phyloP scores from a whole-genome alignment of 2,329 filamentous ascomycete species.

The Penicillium psychrosexuale region DNA sequence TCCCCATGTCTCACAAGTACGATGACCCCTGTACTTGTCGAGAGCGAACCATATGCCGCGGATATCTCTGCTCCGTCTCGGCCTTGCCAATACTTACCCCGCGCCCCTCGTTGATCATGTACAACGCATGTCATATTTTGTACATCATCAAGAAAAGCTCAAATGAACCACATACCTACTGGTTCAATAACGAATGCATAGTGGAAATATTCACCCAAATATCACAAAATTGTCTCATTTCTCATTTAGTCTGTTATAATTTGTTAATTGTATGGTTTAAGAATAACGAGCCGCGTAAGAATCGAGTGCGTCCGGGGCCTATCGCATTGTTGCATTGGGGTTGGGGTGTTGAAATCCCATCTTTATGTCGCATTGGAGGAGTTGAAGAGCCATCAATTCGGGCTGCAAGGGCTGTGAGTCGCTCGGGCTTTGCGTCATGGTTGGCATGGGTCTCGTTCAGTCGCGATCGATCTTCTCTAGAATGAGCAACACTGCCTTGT shows the following conservation, averaged over 20 bases:
- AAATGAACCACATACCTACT: background rate
- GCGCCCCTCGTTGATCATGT: background rate
- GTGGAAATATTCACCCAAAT: too few species aligned
- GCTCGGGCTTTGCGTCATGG: background rate
- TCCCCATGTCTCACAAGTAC: background rate
- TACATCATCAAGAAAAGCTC: background rate
- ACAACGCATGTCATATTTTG: background rate
- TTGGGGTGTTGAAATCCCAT: background rate
- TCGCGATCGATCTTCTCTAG: slow-evolving; percentile 25
- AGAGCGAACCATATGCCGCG: background rate
- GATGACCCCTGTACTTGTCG: background rate
- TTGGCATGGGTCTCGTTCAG: slow-evolving; percentile 26
- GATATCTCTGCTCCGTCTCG: slow-evolving; percentile 1
- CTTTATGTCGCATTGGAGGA: slow-evolving; percentile 4
- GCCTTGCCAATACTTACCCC: background rate
- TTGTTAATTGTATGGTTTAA: background rate
- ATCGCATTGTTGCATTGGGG: slow-evolving; percentile 2
- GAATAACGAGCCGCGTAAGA: background rate
- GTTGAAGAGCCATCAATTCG: background rate
- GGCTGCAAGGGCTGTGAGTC: slow-evolving; percentile 1
- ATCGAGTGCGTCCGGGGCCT: background rate
- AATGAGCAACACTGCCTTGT: slow-evolving; percentile 30
- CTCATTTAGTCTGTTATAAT: background rate
- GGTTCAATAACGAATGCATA: background rate
- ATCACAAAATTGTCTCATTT: background rate